phyloP scores from a whole-genome alignment of 352 stramenopile species.

The Phytophthora quininea region DNA sequence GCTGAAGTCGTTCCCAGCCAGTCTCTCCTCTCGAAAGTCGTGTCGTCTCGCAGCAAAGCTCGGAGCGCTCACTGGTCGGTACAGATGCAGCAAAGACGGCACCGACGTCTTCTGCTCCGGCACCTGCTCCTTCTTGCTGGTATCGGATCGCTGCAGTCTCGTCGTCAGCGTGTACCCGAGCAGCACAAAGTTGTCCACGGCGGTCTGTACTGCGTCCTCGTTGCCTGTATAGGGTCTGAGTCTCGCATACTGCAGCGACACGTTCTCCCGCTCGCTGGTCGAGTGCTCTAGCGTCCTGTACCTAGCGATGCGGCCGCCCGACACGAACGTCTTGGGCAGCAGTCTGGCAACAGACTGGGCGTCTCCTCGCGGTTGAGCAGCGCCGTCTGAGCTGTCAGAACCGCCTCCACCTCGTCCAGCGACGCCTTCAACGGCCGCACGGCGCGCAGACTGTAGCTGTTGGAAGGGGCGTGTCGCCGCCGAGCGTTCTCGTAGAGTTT shows the following conservation, averaged over 20 bases:
- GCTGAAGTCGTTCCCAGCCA: constrained; percentile 54
- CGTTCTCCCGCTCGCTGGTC: constrained; percentile 72
- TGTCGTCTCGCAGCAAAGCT: constrained; percentile 38
- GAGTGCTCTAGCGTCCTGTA: constrained; percentile 59
- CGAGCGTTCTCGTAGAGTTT: constrained; percentile 64
- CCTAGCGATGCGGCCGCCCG: constrained; percentile 42
- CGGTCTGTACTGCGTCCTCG: constrained; percentile 9
- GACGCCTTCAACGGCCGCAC: constrained; percentile 55
- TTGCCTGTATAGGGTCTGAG: constrained; percentile 39
- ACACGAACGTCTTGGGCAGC: constrained; percentile 49
- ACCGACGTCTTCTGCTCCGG: constrained; percentile 36
- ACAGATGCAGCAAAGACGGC: constrained; percentile 70
- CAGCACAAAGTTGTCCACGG: constrained; percentile 58
- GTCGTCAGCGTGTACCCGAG: constrained; percentile 71
- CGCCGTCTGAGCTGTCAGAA: constrained; percentile 50
- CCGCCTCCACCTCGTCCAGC: constrained; percentile 58
- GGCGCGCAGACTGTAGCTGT: constrained; percentile 57
- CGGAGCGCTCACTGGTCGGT: constrained; percentile 49
- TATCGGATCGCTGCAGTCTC: constrained; percentile 59
- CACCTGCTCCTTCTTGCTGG: constrained; percentile 34
- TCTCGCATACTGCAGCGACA: constrained; percentile 57
- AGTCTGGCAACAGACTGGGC: constrained; percentile 47
- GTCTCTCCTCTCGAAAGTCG: constrained; percentile 42
- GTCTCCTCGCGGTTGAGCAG: constrained; percentile 21
- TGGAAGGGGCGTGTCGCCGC: not conserved